Evolutionary conservation across 768 basidiomycete genomes (phyloP), one percentile per base, ranked within the genome.

Genomic region (Pulveroboletus sp.): DNA sequence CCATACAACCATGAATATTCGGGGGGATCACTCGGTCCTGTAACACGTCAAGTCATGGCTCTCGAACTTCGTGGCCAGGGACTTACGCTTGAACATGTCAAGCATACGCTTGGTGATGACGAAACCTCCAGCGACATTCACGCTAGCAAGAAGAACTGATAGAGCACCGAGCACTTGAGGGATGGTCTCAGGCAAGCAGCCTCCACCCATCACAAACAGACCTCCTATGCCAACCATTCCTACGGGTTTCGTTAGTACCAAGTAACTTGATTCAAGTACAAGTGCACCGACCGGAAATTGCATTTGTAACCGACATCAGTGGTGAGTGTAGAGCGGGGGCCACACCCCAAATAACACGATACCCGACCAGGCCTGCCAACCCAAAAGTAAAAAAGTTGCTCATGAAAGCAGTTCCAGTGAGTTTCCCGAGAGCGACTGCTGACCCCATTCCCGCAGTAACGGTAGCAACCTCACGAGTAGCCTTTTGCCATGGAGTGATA

Each of bases 61-160:
- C 30, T 26, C 30, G 36, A 15, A 46, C 17, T 28, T 28, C 27
- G 10, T 30, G 17, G 3, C 17, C 15, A 46, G 38, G 11, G 8
- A 54, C 76, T 54, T 65, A 86, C 91, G 83, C 70, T 87, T 89
- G 69, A 93, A 93, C 85, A 93, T 90, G 61, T 93, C 89, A 52
- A 93, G 72, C 91, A 93, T 93, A 38, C 90, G 83, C 67, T 91
- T 91, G 21, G 89, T 92, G 59, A 93, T 85, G 35, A 90, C 83
- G 59, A 92, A 93, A 39, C 91, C 91, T 45, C 91, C 91, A 32
- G 86, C 81, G 46, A 93, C 89, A 61, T 93, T 93, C 52, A 93
- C 80, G 51, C 87, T 88, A 21, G 91, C 91, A 30, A 93, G 71
- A 44, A 93, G 78, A n/a, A 93, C 91, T 12, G 90, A 88, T 12